These are phyloP conservation scores for Blastomyces percursus DNA, from an alignment of 2,329 filamentous ascomycete species.

Conservation along the genomic window DNA sequence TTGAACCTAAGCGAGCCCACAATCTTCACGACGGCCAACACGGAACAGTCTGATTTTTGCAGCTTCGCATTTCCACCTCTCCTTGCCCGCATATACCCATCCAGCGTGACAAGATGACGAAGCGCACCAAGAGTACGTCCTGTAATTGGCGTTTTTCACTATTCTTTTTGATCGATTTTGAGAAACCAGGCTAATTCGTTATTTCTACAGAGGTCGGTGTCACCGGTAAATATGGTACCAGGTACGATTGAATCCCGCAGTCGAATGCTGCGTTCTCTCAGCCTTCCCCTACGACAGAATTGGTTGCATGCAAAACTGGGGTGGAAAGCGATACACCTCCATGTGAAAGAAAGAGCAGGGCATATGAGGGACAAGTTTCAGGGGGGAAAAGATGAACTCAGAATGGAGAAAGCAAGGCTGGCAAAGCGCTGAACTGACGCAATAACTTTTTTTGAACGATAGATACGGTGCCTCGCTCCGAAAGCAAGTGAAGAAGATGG, in stretches of 20 bases:
- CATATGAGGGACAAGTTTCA: neutral
- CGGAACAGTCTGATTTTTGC: slow-evolving; percentile 4
- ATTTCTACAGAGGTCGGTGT: slow-evolving; percentile 66
- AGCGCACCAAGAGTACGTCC: slow-evolving; percentile 70
- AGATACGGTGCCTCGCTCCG: slow-evolving; percentile 98
- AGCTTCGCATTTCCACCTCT: slow-evolving; percentile 13
- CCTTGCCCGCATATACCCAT: slow-evolving; percentile 12
- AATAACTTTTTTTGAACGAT: slow-evolving; percentile 11
- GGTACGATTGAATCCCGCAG: slow-evolving; percentile 47
- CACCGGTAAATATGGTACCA: slow-evolving; percentile 97
- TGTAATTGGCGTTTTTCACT: slow-evolving; percentile 8
- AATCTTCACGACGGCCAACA: slow-evolving; percentile 7
- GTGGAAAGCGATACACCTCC: slow-evolving; percentile 13
- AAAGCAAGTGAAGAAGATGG: slow-evolving; percentile 99
- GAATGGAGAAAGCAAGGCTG: neutral
- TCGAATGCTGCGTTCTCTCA: neutral
- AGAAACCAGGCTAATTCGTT: slow-evolving; percentile 20
- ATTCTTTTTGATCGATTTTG: slow-evolving; percentile 4
- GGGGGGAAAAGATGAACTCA: neutral
- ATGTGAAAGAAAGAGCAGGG: slow-evolving; percentile 7
- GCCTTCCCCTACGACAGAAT: neutral
- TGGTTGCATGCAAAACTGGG: neutral
- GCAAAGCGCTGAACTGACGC: slow-evolving; percentile 20
- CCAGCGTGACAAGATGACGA: slow-evolving; percentile 63
- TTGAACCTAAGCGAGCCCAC: slow-evolving; percentile 16